Conservation (phyloP, 2,329 filamentous ascomycete genomes). For the Trichoderma semiorbis region DNA sequence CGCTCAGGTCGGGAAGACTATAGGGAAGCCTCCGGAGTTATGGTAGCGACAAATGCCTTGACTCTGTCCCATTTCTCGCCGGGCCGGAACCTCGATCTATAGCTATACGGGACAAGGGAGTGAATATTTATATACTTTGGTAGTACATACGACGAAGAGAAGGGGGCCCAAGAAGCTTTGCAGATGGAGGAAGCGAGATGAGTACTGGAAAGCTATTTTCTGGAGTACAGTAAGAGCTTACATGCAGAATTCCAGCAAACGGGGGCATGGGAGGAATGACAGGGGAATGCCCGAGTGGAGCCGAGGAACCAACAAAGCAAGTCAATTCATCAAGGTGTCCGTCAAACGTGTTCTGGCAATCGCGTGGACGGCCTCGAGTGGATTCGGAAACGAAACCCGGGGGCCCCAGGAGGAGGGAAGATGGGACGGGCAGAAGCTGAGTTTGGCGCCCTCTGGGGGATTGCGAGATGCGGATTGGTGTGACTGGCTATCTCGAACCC, state of each 20-base stretch:
- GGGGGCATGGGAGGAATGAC: neutral
- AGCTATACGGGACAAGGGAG: neutral
- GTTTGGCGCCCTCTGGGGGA: neutral
- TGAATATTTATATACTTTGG: neutral
- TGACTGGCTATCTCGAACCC: neutral
- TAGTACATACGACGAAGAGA: neutral
- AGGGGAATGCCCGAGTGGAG: neutral
- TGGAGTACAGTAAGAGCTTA: slow-evolving; percentile 1
- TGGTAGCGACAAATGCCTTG: neutral
- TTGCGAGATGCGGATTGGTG: neutral
- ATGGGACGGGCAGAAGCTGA: neutral
- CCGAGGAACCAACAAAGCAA: slow-evolving; percentile 1
- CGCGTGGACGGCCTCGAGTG: slow-evolving; percentile 12
- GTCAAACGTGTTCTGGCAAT: neutral
- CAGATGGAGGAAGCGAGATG: neutral
- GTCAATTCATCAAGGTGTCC: neutral
- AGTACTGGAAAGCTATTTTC: neutral
- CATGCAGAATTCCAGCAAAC: slow-evolving; percentile 2
- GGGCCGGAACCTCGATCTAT: neutral
- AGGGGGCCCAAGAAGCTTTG: neutral
- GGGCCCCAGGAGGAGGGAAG: neutral
- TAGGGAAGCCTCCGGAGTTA: neutral
- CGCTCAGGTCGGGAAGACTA: slow-evolving; percentile 9
- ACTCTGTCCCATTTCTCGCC: slow-evolving; percentile 16
- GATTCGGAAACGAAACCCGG: slow-evolving; percentile 5